Evolutionary conservation across 495 filamentous ascomycete species (phyloP).

Genomic region (Xylaria venustula): DNA sequence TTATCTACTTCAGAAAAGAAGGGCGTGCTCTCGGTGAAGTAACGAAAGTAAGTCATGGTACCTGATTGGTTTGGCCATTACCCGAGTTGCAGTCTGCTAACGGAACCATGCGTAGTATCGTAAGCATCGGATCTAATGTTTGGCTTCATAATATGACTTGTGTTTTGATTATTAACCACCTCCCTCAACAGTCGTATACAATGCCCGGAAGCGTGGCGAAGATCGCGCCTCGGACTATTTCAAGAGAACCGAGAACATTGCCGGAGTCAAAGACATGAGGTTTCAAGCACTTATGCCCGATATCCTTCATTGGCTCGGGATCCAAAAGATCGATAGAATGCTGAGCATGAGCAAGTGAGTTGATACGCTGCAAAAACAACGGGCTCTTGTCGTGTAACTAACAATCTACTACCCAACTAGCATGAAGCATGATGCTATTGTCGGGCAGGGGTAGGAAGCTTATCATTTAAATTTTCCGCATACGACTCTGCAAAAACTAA

Average conservation of each 20-base stretch:
- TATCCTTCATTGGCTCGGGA: constrained; percentile 96
- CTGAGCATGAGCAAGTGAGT: constrained; percentile 94
- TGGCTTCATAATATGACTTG: not conserved
- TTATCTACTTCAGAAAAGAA: constrained; percentile 99
- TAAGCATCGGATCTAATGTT: constrained; percentile 29
- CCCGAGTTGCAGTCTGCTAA: constrained; percentile 3
- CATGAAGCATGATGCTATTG: constrained; percentile 99
- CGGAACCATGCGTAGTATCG: constrained; percentile 39
- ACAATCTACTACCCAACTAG: constrained; percentile 36
- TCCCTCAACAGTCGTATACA: constrained; percentile 72
- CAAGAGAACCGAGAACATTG: constrained; percentile 93
- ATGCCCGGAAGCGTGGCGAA: constrained; percentile 81
- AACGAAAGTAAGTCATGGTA: constrained; percentile 76
- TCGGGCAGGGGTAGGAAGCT: constrained; percentile 72
- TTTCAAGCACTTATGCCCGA: constrained; percentile 99
- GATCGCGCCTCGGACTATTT: constrained; percentile 97
- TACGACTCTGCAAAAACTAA: constrained; percentile 18
- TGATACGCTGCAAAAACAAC: not conserved
- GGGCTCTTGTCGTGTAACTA: constrained; percentile 16
- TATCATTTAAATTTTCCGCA: constrained; percentile 11
- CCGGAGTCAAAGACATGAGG: constrained; percentile 96
- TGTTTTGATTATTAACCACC: constrained; percentile 30
- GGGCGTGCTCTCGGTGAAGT: constrained; percentile 95
- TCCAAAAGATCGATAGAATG: constrained; percentile 98
- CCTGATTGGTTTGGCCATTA: not conserved